phyloP scores from a whole-genome alignment of 805 yeast species.

The Kodamaea nitidulidarum region DNA sequence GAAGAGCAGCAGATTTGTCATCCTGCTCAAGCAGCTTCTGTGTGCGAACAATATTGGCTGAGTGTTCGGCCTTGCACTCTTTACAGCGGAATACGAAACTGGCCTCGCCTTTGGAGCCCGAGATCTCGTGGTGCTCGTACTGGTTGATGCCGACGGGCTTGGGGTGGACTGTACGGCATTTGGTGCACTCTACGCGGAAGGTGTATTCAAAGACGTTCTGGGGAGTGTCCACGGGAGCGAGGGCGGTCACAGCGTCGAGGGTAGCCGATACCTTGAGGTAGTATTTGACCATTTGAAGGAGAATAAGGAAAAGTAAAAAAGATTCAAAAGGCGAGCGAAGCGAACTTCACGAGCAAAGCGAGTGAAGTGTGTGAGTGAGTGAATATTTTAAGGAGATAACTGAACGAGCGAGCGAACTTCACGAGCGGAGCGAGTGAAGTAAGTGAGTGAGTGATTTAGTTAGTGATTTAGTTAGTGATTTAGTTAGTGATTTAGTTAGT shows the following conservation, averaged over 20 bases:
- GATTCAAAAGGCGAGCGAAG: neutral
- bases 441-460: no score
- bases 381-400: no score
- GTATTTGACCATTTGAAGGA: conserved; percentile 32
- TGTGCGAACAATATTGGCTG: conserved; percentile 32
- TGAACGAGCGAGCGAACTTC: no score
- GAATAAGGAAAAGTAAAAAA: neutral
- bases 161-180: conserved; percentile 73
- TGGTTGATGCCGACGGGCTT: conserved; percentile 67
- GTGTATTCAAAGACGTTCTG: conserved; percentile 68
- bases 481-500: neutral
- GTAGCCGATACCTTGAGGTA: conserved; percentile 41
- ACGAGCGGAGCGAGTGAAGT: no score
- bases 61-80: conserved; percentile 48
- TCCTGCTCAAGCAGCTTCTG: conserved; percentile 35
- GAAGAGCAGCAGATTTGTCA: conserved; percentile 45
- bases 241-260: conserved; percentile 50
- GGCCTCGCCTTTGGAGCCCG: conserved; percentile 78
- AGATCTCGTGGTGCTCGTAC: conserved; percentile 59
- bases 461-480: neutral
- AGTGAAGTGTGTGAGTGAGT: no score
- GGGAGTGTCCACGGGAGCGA: conserved; percentile 58
- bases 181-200: conserved; percentile 69
- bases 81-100: conserved; percentile 76
- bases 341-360: no score